Evolutionary conservation across 768 basidiomycete genomes (phyloP).

Genomic region (Collybia sordida): DNA sequence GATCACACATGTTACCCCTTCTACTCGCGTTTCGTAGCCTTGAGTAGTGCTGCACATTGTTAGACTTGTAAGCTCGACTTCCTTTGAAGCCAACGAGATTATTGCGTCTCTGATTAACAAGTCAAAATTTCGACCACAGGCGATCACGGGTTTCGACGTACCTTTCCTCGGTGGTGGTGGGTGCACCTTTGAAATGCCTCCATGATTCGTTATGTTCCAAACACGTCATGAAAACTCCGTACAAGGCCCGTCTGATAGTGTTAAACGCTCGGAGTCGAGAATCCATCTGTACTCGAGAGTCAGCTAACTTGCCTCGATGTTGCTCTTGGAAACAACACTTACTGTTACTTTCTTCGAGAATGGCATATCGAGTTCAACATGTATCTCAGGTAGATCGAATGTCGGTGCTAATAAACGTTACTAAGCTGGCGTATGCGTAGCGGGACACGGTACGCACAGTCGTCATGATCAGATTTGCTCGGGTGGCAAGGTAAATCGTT

Average conservation of each 20-base stretch:
- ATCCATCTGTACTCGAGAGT: slow-evolving; percentile 23
- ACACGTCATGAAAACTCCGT: slow-evolving; percentile 31
- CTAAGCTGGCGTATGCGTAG: background rate
- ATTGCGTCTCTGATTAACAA: slow-evolving; percentile 34
- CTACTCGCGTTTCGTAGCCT: slow-evolving; percentile 46
- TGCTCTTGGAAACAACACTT: background rate
- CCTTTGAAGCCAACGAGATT: slow-evolving; percentile 39
- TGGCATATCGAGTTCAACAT: slow-evolving; percentile 35
- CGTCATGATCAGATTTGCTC: background rate
- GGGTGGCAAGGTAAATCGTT: background rate
- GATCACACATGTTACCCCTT: slow-evolving; percentile 32
- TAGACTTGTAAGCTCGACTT: slow-evolving; percentile 47
- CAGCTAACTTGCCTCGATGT: slow-evolving; percentile 3
- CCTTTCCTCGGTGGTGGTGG: slow-evolving; percentile 8
- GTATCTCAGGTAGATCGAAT: slow-evolving; percentile 23
- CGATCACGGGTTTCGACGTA: slow-evolving; percentile 2
- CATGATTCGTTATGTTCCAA: slow-evolving; percentile 24
- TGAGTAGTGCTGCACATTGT: slow-evolving; percentile 48
- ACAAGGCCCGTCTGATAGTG: slow-evolving; percentile 37
- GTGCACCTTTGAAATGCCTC: slow-evolving; percentile 7
- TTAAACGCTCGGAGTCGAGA: slow-evolving; percentile 36
- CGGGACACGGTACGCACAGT: background rate
- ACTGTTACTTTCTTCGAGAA: slow-evolving; percentile 46
- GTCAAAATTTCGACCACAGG: background rate
- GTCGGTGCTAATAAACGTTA: slow-evolving; percentile 4